Evolutionary conservation across 2,329 filamentous ascomycete species (phyloP).

Genomic region (Chrysoporthe cubensis): DNA sequence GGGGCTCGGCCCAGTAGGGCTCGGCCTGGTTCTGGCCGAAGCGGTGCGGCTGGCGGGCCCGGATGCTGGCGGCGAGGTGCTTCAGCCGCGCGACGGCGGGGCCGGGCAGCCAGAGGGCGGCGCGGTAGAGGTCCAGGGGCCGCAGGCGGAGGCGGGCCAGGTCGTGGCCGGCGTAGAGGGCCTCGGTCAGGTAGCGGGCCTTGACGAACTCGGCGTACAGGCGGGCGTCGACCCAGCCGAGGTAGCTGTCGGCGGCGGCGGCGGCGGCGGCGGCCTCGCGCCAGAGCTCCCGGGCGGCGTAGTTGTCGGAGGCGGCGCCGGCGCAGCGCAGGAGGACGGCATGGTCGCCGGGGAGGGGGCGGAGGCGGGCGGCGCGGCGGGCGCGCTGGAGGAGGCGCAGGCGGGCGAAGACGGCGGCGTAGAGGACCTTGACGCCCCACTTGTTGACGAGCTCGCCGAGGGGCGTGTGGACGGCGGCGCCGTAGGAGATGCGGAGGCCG

Average conservation of each 20-base stretch:
- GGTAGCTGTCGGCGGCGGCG: conserved; percentile 28
- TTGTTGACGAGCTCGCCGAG: conserved; percentile 44
- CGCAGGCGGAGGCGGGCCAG: conserved; percentile 44
- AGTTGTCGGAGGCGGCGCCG: conserved; percentile 47
- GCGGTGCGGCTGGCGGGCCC: conserved; percentile 27
- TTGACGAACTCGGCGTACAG: conserved; percentile 52
- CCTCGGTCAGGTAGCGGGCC: conserved; percentile 51
- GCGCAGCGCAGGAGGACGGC: conserved; percentile 51
- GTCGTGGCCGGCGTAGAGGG: conserved; percentile 52
- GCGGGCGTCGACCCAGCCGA: conserved; percentile 34
- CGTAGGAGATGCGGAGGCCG: conserved; percentile 43
- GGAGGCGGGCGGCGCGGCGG: conserved; percentile 37
- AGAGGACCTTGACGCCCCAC: conserved; percentile 50
- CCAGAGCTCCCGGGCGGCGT: conserved; percentile 39
- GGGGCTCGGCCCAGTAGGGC: conserved; percentile 34
- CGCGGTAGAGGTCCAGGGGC: conserved; percentile 44
- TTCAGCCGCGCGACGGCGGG: conserved; percentile 33
- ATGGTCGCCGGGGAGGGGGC: conserved; percentile 47
- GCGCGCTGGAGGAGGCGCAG: conserved; percentile 24
- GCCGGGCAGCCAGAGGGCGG: conserved; percentile 18
- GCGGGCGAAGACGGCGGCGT: conserved; percentile 34
- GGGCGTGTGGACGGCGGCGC: conserved; percentile 46
- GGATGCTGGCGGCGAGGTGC: conserved; percentile 29
- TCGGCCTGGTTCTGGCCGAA: conserved; percentile 40
- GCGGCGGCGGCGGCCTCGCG: conserved; percentile 20